Conservation (phyloP, 176 grass and related monocot species). For the Saccharum officinarum region DNA sequence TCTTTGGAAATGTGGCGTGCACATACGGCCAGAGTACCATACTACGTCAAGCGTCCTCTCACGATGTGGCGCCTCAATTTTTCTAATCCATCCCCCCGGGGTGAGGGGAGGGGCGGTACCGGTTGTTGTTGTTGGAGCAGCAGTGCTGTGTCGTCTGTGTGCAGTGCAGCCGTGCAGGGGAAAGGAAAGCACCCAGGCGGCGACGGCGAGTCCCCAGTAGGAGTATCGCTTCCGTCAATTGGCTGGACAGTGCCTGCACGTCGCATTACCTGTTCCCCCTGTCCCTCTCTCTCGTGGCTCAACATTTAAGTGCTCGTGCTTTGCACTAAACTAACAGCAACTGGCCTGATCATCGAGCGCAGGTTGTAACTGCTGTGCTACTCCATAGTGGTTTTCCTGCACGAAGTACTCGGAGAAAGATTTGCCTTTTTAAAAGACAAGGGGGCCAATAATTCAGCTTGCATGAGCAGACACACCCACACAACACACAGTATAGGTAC, state of each 20-base stretch:
- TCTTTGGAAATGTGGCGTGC: slow-evolving; percentile 7
- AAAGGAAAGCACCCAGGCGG: neutral
- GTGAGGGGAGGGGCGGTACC: no score
- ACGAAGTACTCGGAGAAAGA: slow-evolving; percentile 14
- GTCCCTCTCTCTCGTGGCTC: neutral
- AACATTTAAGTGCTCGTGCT: slow-evolving; percentile 4
- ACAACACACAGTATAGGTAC: neutral
- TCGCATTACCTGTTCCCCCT: slow-evolving; percentile 10
- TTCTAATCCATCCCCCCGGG: neutral
- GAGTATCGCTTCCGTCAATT: slow-evolving; percentile 24
- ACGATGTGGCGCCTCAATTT: neutral
- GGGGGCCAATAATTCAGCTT: neutral
- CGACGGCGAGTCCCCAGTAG: neutral
- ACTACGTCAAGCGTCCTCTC: slow-evolving; percentile 35
- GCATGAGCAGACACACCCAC: no score
- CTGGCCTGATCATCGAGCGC: neutral
- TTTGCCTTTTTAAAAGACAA: neutral
- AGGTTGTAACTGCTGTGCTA: neutral
- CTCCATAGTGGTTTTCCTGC: neutral
- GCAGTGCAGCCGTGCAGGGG: slow-evolving; percentile 18
- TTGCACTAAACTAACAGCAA: neutral
- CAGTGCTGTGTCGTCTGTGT: neutral
- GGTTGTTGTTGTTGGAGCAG: neutral
- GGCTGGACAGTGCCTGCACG: slow-evolving; percentile 25
- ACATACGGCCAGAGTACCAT: slow-evolving; percentile 21